Conservation (phyloP, 2,329 filamentous ascomycete genomes). For the Coniochaeta sp. region DNA sequence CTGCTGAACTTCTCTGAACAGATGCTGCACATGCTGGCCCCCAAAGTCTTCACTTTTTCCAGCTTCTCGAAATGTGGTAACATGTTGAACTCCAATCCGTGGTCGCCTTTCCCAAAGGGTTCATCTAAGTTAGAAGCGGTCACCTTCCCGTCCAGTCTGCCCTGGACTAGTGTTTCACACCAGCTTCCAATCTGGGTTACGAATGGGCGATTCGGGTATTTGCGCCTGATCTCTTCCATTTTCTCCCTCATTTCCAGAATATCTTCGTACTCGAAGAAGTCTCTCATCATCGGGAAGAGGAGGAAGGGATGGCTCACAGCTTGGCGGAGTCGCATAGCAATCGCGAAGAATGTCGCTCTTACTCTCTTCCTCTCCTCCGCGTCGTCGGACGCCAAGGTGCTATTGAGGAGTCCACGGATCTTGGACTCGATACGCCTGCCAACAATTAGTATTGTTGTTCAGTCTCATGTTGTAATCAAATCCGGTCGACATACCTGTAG, state of each 20-base stretch:
- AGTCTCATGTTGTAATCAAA: too few species aligned
- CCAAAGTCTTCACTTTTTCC: slow-evolving; percentile 1
- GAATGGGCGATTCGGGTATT: neutral
- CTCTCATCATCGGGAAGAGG: slow-evolving; percentile 7
- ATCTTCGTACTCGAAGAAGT: slow-evolving; percentile 2
- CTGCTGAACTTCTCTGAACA: slow-evolving; percentile 1
- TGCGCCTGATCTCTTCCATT: neutral
- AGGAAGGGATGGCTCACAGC: slow-evolving; percentile 9
- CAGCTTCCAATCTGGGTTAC: slow-evolving; percentile 7
- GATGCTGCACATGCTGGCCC: slow-evolving; percentile 1
- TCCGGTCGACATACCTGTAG: slow-evolving; percentile 13
- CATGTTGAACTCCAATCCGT: slow-evolving; percentile 5
- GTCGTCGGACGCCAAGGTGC: neutral
- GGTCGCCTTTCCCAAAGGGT: slow-evolving; percentile 1
- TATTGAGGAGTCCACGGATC: slow-evolving; percentile 1
- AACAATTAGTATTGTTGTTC: neutral
- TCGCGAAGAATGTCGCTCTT: slow-evolving; percentile 2
- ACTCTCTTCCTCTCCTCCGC: too few species aligned
- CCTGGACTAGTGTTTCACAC: slow-evolving; percentile 3
- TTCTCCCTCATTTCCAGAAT: neutral
- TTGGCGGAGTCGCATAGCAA: slow-evolving; percentile 7
- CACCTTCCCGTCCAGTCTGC: neutral
- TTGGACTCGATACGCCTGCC: neutral
- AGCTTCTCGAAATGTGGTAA: neutral
- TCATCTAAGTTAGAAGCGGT: neutral